Conservation (phyloP, 2,329 filamentous ascomycete genomes). For the Sporothrix sp. region DNA sequence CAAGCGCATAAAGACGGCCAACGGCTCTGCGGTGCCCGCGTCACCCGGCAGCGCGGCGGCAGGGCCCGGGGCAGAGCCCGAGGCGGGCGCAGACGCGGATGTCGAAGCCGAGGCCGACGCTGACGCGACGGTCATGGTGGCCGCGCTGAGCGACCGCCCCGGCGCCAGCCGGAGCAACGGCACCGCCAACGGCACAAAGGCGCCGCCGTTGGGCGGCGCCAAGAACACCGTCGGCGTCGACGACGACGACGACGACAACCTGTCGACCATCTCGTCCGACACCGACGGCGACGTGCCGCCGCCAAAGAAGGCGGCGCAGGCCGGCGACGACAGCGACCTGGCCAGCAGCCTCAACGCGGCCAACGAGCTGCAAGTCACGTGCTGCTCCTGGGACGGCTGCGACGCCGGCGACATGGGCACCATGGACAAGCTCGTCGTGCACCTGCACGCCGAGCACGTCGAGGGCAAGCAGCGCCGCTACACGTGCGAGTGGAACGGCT, state of each 20-base stretch:
- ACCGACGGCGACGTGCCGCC: conserved; percentile 71
- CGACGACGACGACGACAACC: conserved; percentile 41
- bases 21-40: conserved; percentile 33
- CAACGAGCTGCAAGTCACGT: conserved; percentile 65
- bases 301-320: not conserved
- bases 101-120: conserved; percentile 2
- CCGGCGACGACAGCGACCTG: not conserved
- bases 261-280: conserved; percentile 77
- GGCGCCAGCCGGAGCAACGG: not conserved
- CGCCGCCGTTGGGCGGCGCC: conserved; percentile 12
- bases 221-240: conserved; percentile 25
- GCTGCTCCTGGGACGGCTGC: conserved; percentile 72
- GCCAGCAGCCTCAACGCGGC: conserved; percentile 23
- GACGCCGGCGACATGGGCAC: conserved; percentile 60
- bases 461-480: conserved; percentile 91
- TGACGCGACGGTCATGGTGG: conserved; percentile 6
- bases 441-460: conserved; percentile 89
- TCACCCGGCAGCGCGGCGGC: conserved; percentile 30
- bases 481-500: conserved; percentile 95
- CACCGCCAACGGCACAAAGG: not conserved
- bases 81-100: conserved; percentile 18
- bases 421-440: conserved; percentile 73
- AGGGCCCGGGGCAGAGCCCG: conserved; percentile 17
- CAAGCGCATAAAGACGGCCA: conserved; percentile 39
- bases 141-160: not conserved